phyloP scores from a whole-genome alignment of 2,329 filamentous ascomycete genomes.

The Parastagonospora avenae region DNA sequence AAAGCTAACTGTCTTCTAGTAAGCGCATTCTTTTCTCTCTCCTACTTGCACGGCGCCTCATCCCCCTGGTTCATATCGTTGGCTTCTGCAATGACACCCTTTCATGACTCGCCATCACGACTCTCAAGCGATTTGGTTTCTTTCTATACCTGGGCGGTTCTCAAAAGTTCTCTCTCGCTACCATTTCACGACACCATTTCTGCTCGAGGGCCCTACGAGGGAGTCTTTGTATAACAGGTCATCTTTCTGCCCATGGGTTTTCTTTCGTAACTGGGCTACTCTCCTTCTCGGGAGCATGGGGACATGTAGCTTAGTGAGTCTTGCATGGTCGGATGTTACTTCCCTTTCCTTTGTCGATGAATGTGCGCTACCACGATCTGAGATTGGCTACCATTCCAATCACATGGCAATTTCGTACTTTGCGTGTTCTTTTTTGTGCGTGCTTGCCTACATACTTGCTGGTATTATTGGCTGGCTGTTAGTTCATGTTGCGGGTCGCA shows the following conservation, averaged over 20 bases:
- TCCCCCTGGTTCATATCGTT: conserved; percentile 40
- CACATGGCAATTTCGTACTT: conserved; percentile 34
- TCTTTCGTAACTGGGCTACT: conserved; percentile 33
- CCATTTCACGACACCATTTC: conserved; percentile 42
- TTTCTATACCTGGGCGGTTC: conserved; percentile 44
- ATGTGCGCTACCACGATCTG: conserved; percentile 34
- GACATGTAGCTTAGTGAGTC: conserved; percentile 47
- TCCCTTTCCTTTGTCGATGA: conserved; percentile 34
- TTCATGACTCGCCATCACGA: conserved; percentile 47
- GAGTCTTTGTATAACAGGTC: conserved; percentile 47
- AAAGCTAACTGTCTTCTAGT: conserved; percentile 27
- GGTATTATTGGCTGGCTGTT: conserved; percentile 19
- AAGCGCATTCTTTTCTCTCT: conserved; percentile 47
- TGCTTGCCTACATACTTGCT: conserved; percentile 25
- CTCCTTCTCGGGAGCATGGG: conserved; percentile 34
- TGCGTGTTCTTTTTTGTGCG: conserved; percentile 35
- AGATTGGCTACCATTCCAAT: conserved; percentile 47
- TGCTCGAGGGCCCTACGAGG: conserved; percentile 41
- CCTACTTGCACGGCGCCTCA: conserved; percentile 42
- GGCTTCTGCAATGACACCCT: conserved; percentile 43
- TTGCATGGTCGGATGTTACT: conserved; percentile 37
- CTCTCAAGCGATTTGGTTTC: conserved; percentile 45
- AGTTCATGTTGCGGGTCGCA: conserved; percentile 10
- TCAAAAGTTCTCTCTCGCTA: conserved; percentile 45
- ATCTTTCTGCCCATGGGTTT: conserved; percentile 39